Percentiles rank a stretch among this genome's conserved stretches.
These are phyloP conservation scores for Urochloa ruziziensis DNA, from an alignment of 176 grass and related monocot species.

Conservation along the genomic window DNA sequence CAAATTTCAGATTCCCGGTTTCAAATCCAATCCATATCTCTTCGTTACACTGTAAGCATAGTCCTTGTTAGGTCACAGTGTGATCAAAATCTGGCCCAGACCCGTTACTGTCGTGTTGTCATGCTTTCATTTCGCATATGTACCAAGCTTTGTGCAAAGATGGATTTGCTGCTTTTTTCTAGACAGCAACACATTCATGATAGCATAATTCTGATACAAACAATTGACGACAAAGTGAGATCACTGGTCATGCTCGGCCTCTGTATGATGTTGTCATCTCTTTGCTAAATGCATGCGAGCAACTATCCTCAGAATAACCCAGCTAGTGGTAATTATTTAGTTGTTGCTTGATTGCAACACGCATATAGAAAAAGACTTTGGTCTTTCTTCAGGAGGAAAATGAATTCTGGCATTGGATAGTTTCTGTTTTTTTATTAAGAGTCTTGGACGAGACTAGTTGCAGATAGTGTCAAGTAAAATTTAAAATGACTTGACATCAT, in stretches of 20 bases:
- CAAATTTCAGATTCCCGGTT: not conserved
- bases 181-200: not conserved
- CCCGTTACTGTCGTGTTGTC: not conserved
- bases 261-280: not conserved
- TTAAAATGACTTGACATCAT: not conserved
- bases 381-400: not conserved
- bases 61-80: not conserved
- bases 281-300: not conserved
- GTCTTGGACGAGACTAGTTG: not conserved
- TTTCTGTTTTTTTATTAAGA: not conserved
- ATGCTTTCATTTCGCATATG: not conserved
- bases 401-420: not conserved
- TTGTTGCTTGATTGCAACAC: not conserved
- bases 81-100: not conserved
- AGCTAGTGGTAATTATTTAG: not conserved
- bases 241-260: not conserved
- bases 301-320: not conserved
- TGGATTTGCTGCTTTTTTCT: not conserved
- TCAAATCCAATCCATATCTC: not conserved
- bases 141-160: not conserved
- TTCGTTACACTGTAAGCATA: not conserved
- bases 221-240: not conserved
- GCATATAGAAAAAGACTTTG: not conserved
- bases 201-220: conserved; percentile 1
- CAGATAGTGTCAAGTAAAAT: not conserved